Evolutionary conservation across 495 filamentous ascomycete species (phyloP).

Genomic region (Penicillium verhagenii): DNA sequence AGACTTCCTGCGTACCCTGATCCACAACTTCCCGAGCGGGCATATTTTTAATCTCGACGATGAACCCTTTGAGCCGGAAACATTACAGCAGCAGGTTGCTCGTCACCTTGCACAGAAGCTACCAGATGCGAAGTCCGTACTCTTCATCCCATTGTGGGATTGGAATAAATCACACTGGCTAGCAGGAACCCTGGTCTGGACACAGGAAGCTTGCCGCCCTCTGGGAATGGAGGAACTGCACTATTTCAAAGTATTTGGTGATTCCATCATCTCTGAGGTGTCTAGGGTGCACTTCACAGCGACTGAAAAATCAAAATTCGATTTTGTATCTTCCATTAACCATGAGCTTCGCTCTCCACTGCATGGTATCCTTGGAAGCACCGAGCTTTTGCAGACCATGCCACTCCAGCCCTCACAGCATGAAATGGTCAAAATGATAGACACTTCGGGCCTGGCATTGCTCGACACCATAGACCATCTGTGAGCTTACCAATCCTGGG

Average conservation of each 20-base stretch:
- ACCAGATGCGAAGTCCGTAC: conserved; percentile 51
- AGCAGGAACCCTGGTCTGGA: conserved; percentile 59
- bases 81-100: not conserved
- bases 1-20: not conserved
- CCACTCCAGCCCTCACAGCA: conserved; percentile 50
- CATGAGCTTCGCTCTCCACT: conserved; percentile 73
- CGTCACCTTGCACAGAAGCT: conserved; percentile 25
- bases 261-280: conserved; percentile 60
- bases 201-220: conserved; percentile 41
- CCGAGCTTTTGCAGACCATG: conserved; percentile 62
- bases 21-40: not conserved
- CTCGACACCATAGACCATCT: conserved; percentile 70
- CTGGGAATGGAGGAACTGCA: conserved; percentile 48
- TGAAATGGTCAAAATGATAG: conserved; percentile 61
- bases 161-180: conserved; percentile 61
- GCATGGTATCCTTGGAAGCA: conserved; percentile 65
- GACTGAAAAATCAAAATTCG: conserved; percentile 60
- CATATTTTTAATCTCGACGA: not conserved
- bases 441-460: conserved; percentile 63
- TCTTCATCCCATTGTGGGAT: conserved; percentile 64
- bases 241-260: conserved; percentile 58
- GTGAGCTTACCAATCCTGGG: not conserved
- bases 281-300: conserved; percentile 48
- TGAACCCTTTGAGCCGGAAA: not conserved
- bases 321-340: conserved; percentile 69